A percentile compares a stretch with the other conserved stretches of the same genome.
phyloP scores from a whole-genome alignment of 1,284 basidiomycete genomes.

The Ustilago nuda region DNA sequence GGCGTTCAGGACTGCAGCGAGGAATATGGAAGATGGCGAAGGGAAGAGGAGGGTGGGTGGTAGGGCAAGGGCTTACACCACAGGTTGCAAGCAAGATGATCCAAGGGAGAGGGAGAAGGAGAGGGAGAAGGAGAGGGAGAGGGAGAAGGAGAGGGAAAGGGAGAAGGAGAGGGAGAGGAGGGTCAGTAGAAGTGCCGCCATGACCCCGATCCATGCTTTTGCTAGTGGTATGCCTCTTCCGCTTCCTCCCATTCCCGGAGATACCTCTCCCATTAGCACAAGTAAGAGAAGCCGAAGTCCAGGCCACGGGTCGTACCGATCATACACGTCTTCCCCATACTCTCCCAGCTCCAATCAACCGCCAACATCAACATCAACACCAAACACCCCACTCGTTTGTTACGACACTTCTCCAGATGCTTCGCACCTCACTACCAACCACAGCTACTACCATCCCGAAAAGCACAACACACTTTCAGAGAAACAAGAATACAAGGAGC shows the following conservation, averaged over 20 bases:
- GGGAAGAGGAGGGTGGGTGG: neutral
- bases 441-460: neutral
- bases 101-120: neutral
- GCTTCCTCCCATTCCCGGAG: neutral
- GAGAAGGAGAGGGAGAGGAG: neutral
- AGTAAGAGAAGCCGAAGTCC: neutral
- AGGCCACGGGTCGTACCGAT: no score
- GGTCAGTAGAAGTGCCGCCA: neutral
- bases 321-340: no score
- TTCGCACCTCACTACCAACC: no score
- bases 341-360: no score
- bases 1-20: neutral
- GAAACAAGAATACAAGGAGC: neutral
- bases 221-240: neutral
- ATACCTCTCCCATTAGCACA: neutral
- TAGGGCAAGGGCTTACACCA: slow-evolving; percentile 7
- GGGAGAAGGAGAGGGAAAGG: no score
- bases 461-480: neutral
- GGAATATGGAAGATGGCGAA: neutral
- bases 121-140: no score
- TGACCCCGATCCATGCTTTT: slow-evolving; percentile 10
- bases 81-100: neutral
- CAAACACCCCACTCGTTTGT: no score
- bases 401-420: neutral
- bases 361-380: no score